Conservation (phyloP, 169 alveolate species). For the Plasmodium knowlesi region DNA sequence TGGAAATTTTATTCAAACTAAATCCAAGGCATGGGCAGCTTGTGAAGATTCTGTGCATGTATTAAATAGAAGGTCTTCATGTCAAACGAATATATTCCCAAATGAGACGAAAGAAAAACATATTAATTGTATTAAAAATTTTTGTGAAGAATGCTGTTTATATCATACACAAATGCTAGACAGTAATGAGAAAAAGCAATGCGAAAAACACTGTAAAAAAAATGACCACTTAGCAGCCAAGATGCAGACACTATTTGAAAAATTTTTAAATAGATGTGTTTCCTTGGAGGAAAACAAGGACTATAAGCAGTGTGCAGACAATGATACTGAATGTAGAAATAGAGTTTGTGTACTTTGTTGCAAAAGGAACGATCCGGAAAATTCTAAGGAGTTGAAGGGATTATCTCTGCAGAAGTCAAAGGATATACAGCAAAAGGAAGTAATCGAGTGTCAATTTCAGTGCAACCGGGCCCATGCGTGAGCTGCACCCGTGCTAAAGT, state of each 20-base stretch:
- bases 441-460: conserved; percentile 68
- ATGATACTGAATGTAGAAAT: conserved; percentile 32
- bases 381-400: conserved; percentile 25
- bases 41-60: conserved; percentile 81
- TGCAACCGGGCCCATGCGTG: conserved; percentile 31
- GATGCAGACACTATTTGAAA: conserved; percentile 66
- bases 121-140: conserved; percentile 77
- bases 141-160: conserved; percentile 82
- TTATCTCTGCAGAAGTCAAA: conserved; percentile 40
- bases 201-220: conserved; percentile 78
- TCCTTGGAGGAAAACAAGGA: conserved; percentile 65
- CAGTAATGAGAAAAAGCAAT: conserved; percentile 76
- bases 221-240: conserved; percentile 76
- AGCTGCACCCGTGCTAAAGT: background rate
- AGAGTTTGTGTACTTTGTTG: conserved; percentile 63
- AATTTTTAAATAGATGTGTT: conserved; percentile 65
- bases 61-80: conserved; percentile 77
- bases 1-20: conserved; percentile 56
- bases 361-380: conserved; percentile 13
- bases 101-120: conserved; percentile 77
- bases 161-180: conserved; percentile 83
- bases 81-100: conserved; percentile 77
- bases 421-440: conserved; percentile 60
- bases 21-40: conserved; percentile 80
- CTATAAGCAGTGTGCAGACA: conserved; percentile 41